Conservation (phyloP, 768 basidiomycete species). For the Suillus lakei region DNA sequence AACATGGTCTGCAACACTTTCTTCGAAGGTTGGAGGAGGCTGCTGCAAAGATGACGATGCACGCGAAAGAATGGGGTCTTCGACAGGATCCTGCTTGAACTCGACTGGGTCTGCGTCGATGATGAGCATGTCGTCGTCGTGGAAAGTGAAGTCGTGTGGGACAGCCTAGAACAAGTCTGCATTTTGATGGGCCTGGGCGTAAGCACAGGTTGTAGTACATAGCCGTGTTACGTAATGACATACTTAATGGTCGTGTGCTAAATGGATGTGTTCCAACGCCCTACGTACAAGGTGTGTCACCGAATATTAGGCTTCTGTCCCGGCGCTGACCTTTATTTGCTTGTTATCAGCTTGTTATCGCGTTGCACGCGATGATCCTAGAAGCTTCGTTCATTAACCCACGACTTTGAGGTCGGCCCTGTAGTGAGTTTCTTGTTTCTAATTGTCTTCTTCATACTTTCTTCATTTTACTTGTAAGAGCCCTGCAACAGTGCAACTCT, state of each 20-base stretch:
- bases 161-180: neutral
- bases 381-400: constrained; percentile 2
- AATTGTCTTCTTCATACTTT: constrained; percentile 5
- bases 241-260: neutral
- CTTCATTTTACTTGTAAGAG: constrained; percentile 1
- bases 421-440: neutral
- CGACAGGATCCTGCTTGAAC: neutral
- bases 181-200: neutral
- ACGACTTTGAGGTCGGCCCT: constrained; percentile 4
- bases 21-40: constrained; percentile 33
- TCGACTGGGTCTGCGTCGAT: neutral
- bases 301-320: no score
- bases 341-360: constrained; percentile 1
- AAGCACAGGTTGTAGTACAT: neutral
- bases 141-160: neutral
- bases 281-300: constrained; percentile 1
- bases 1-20: constrained; percentile 28
- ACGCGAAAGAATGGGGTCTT: neutral
- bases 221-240: neutral
- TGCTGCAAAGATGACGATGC: constrained; percentile 4
- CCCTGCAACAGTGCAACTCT: neutral
- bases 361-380: constrained; percentile 2
- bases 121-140: neutral
- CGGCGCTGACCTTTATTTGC: neutral
- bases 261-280: neutral